Evolutionary conservation across 2,329 filamentous ascomycete genomes (phyloP).

Genomic region (Aspergillus uvarum): DNA sequence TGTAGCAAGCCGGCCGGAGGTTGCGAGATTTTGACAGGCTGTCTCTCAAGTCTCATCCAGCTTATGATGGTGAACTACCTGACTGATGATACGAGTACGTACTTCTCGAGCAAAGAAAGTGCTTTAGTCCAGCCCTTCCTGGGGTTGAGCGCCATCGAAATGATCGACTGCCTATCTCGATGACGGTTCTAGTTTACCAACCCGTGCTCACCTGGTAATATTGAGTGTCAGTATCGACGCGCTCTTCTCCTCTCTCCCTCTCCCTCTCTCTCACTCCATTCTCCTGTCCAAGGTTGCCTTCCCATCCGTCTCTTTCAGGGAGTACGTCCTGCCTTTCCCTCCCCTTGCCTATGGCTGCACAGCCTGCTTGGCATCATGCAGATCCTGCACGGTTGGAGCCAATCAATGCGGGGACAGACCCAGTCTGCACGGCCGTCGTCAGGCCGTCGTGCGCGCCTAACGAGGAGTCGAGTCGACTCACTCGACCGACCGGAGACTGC

Average conservation of each 20-base stretch:
- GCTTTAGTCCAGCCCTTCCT: not conserved
- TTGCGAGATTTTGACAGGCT: no score
- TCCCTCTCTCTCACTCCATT: not conserved
- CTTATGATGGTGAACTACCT: not conserved
- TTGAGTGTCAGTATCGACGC: not conserved
- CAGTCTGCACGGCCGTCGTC: slow-evolving; percentile 13
- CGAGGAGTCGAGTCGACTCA: not conserved
- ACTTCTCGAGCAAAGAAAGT: no score
- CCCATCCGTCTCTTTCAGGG: not conserved
- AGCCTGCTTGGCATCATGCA: slow-evolving; percentile 21
- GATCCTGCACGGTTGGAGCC: slow-evolving; percentile 14
- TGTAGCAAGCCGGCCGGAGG: no score
- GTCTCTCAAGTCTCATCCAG: not conserved
- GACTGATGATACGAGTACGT: not conserved
- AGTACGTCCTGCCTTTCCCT: not conserved
- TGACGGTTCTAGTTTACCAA: not conserved
- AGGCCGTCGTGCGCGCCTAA: slow-evolving; percentile 16
- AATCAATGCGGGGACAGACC: slow-evolving; percentile 10
- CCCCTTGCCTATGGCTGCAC: slow-evolving; percentile 20
- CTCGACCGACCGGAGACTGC: slow-evolving; percentile 5
- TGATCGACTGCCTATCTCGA: not conserved
- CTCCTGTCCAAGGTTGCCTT: not conserved
- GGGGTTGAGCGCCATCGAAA: not conserved
- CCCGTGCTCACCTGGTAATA: not conserved
- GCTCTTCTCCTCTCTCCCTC: not conserved